These are phyloP conservation scores for Cucurbitaria berberidis DNA, from an alignment of 2,329 filamentous ascomycete species.

Conservation along the genomic window DNA sequence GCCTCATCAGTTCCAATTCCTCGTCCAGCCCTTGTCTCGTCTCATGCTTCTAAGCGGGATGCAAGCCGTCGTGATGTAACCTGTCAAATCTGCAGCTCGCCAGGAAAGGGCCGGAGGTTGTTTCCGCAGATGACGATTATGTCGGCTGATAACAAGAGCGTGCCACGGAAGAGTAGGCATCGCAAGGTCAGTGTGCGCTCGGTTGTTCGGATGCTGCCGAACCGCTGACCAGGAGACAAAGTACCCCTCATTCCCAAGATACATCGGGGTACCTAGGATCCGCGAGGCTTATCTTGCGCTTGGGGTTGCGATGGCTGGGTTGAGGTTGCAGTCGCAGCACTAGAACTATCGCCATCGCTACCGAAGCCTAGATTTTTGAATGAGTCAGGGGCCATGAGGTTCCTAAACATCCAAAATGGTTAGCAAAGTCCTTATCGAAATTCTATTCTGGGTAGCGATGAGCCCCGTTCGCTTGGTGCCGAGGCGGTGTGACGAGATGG, in stretches of 20 bases:
- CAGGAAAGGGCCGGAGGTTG: conserved; percentile 3
- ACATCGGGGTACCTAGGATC: conserved; percentile 23
- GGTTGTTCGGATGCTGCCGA: conserved; percentile 40
- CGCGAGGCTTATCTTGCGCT: conserved; percentile 30
- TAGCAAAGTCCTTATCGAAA: conserved; percentile 20
- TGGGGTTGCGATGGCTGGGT: conserved; percentile 31
- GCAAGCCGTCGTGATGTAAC: conserved; percentile 29
- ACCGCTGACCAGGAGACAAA: conserved; percentile 22
- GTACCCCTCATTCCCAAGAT: conserved; percentile 28
- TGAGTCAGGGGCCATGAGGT: conserved; percentile 94
- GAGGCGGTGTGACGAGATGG: conserved; percentile 29
- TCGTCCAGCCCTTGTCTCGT: conserved; percentile 13
- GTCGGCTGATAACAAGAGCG: conserved; percentile 13
- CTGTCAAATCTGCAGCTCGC: conserved; percentile 32
- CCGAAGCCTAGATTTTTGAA: conserved; percentile 91
- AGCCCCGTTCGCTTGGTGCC: conserved; percentile 29
- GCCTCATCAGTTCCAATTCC: conserved; percentile 7
- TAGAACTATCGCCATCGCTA: conserved; percentile 51
- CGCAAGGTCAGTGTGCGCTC: conserved; percentile 15
- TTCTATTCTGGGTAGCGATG: conserved; percentile 15
- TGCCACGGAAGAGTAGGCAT: conserved; percentile 11
- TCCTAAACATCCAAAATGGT: conserved; percentile 55
- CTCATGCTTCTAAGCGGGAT: neutral
- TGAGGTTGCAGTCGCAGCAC: conserved; percentile 34
- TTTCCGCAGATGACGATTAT: conserved; percentile 3